Evolutionary conservation across 257 asterid genomes (phyloP), one percentile per base, ranked within the genome.

Genomic region (Henckelia pumila): DNA sequence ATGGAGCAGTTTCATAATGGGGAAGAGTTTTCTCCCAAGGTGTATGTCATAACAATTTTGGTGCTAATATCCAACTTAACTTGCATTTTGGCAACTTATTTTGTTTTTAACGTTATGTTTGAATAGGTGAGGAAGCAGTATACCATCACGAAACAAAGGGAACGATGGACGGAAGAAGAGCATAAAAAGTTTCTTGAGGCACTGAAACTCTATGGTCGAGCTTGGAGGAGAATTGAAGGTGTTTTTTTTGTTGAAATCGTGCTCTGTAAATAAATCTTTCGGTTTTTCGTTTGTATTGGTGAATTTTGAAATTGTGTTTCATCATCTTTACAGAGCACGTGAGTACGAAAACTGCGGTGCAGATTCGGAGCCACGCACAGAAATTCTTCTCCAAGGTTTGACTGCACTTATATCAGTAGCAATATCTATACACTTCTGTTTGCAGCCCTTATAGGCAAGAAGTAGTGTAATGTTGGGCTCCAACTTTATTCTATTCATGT

Each of bases 141-240:
- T 78, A 92, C 98, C 14, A 88, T 89, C 35, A 82, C 96, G 6
- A 92, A 92, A 75, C 98, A 92, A 78, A 83, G 98, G 75, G 98
- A 92, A 61, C 83, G 93, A 80, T 92, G 98, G 98, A 84, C 97
- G 0, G 97, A 89, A 59, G 98, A 88, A 67, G 98, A 92, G 80
- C 98, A 92, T 61, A 84, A 76, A 11, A 89, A 86, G 66, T 92
- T 92, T 72, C 83, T 92, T 5, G 97, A 92, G 81, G 97, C 97
- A 2, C 78, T 92, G 79, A 89, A 86, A 68, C 84, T 92, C 66
- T 84, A 89, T 16, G 98, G 98, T 23, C 87, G 98, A 23, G 93
- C 98, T 8, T 92, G 98, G 98, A 84, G 95, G 75, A 86, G 88
- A 23, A 92, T 92, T 17, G 98, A 92, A 89, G 98, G 98, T 92